Percentiles rank a stretch among this genome's conserved stretches.
Evolutionary conservation across 768 basidiomycete species (phyloP).

Genomic region (Leccinum rimulosum): DNA sequence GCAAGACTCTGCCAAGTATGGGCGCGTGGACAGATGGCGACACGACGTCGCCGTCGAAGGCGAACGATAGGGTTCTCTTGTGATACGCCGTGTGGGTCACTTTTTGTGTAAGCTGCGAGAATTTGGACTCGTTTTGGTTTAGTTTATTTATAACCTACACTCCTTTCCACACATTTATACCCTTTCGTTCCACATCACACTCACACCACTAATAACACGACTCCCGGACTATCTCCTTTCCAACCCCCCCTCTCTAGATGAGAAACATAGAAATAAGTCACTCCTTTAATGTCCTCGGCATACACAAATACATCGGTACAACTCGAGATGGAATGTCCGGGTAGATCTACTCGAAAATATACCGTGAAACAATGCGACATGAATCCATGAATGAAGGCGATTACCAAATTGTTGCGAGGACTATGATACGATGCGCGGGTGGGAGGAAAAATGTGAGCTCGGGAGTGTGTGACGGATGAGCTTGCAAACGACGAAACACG

Average conservation of each 20-base stretch:
- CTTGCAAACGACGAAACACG: slow-evolving; percentile 15
- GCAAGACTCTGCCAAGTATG: slow-evolving; percentile 64
- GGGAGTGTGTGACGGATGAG: background rate
- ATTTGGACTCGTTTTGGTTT: slow-evolving; percentile 13
- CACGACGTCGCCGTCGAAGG: slow-evolving; percentile 74
- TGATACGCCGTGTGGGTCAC: slow-evolving; percentile 2
- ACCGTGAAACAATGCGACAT: slow-evolving; percentile 33
- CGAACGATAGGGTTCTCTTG: slow-evolving; percentile 30
- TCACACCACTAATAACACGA: slow-evolving; percentile 2
- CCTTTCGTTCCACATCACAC: background rate
- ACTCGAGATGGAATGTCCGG: slow-evolving; percentile 30
- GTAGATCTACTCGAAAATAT: slow-evolving; percentile 37
- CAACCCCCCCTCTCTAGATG: background rate
- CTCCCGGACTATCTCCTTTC: background rate
- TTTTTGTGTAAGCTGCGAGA: slow-evolving; percentile 9
- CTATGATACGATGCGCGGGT: slow-evolving; percentile 26
- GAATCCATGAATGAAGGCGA: slow-evolving; percentile 30
- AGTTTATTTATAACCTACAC: background rate
- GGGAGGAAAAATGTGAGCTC: background rate
- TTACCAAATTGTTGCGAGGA: slow-evolving; percentile 25
- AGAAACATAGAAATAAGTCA: slow-evolving; percentile 33
- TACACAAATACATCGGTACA: slow-evolving; percentile 36
- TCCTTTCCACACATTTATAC: background rate
- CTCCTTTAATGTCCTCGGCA: slow-evolving; percentile 34
- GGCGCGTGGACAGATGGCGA: slow-evolving; percentile 78